Conservation (phyloP, 192 early-diverging fungal species). For the Cetraspora pellucida region DNA sequence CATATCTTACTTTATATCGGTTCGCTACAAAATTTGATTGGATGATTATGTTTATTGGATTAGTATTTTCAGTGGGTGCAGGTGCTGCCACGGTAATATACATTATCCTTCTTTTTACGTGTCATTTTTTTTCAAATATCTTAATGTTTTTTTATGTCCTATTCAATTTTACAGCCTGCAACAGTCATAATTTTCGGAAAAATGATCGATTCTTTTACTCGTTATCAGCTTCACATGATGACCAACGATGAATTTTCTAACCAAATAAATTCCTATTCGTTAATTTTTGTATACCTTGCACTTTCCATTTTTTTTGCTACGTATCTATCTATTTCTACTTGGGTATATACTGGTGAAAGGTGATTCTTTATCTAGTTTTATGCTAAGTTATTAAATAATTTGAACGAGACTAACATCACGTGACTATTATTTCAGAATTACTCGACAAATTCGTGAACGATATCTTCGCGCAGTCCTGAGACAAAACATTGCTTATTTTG, state of each 20-base stretch:
- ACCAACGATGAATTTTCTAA: neutral
- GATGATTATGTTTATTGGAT: constrained; percentile 36
- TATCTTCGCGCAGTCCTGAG: constrained; percentile 76
- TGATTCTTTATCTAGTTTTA: constrained; percentile 9
- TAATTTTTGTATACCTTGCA: constrained; percentile 42
- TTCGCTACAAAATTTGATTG: constrained; percentile 64
- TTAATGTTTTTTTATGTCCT: too few species aligned
- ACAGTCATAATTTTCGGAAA: constrained; percentile 13
- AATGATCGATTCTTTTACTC: constrained; percentile 23
- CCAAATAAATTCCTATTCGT: neutral
- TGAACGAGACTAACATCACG: too few species aligned
- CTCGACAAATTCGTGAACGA: constrained; percentile 51
- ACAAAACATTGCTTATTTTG: constrained; percentile 87
- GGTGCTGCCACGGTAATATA: constrained; percentile 16
- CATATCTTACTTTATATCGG: constrained; percentile 61
- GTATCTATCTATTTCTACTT: constrained; percentile 58
- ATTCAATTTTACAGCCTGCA: neutral
- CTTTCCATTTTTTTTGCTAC: constrained; percentile 51
- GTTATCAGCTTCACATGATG: neutral
- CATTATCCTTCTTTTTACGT: neutral
- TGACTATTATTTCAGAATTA: too few species aligned
- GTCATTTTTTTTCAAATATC: neutral
- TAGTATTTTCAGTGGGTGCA: neutral
- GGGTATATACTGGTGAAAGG: constrained; percentile 52
- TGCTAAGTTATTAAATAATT: too few species aligned